Base-by-base conservation (phyloP, 805 yeast species). In the Ascoidea tarda region DNA sequence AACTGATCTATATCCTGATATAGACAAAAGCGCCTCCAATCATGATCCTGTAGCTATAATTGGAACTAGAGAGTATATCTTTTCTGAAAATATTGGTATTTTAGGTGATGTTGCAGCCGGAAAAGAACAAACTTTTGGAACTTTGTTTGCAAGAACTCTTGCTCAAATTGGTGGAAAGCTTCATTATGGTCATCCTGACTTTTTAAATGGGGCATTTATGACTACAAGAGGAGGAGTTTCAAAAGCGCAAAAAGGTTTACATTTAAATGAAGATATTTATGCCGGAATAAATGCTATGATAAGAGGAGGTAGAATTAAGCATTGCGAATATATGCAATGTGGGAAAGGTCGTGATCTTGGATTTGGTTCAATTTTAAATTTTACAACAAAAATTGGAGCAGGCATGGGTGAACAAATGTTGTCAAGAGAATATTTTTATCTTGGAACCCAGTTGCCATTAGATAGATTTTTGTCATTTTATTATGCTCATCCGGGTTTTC, bases 331-430 rank as follows among this genome's bases (percentile, higher is more conserved):
- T 65, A 75, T 78, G 58, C 95, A 86, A 62, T 86, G 95, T 69
- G 95, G 95, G 54, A 86, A 86, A 64, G 95, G 95, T 47, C 73
- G 95, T 64, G 93, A 86, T 69, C 73, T 86, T 62, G 93, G 95
- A 4, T 85, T 86, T 66, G 86, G 87, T 3, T 84, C 93, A 2
- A 85, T 86, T 61, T 74, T 84, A 66, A 85, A 84, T 64, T 86
- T 86, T 67, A 84, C 87, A 5, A 82, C 91, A 28, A 86, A 86
- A 62, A 85, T 86, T 65, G 95, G 95, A 49, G 87, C 93, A 52
- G 95, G 93, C 54, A 86, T 86, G 95, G 91, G 93, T 49, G 95
- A 86, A 62, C 95, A 86, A 63, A 80, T 84, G 78, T 72, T 86
- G 53, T 84, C 91, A 4, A 73, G 95, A 59, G 95, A 86, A 63